Evolutionary conservation across 2,329 filamentous ascomycete genomes (phyloP).

Genomic region (Exserohilum rostratum): DNA sequence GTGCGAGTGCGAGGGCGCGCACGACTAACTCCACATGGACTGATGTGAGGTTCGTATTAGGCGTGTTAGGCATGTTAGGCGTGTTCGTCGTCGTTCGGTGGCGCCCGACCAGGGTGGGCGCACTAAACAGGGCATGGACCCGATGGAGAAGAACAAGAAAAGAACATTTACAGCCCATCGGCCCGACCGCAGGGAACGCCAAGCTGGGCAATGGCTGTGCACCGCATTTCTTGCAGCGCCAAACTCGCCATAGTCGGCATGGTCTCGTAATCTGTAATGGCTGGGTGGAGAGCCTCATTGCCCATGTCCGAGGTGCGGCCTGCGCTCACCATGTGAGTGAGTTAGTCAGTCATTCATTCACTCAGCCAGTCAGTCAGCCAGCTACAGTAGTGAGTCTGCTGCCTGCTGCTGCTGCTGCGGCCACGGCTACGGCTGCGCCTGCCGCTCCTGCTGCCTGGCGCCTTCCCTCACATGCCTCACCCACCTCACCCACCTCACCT

Average conservation of each 20-base stretch:
- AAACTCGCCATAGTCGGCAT: slow-evolving; percentile 10
- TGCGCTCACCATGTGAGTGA: too few relatives aligned
- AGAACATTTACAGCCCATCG: slow-evolving; percentile 2
- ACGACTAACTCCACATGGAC: too few relatives aligned
- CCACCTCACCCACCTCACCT: background rate
- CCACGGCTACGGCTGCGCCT: too few relatives aligned
- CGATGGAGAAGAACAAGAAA: background rate
- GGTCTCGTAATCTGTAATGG: background rate
- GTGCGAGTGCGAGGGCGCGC: background rate
- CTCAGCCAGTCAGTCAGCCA: too few relatives aligned
- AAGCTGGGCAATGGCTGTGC: slow-evolving; percentile 19
- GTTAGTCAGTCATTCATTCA: too few relatives aligned
- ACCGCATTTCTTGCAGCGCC: slow-evolving; percentile 13
- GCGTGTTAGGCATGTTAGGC: too few relatives aligned
- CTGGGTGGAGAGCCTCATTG: slow-evolving; percentile 1
- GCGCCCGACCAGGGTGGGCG: background rate
- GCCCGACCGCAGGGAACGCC: slow-evolving; percentile 24
- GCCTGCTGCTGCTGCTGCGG: too few relatives aligned
- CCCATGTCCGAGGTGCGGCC: slow-evolving; percentile 1
- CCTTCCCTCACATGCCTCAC: too few relatives aligned
- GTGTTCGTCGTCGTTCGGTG: background rate
- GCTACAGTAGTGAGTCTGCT: too few relatives aligned
- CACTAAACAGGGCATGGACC: background rate
- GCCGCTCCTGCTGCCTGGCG: too few relatives aligned
- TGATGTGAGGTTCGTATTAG: too few relatives aligned